Base-by-base conservation (phyloP, 208 protist species). In the Trypanosoma melophagium region DNA sequence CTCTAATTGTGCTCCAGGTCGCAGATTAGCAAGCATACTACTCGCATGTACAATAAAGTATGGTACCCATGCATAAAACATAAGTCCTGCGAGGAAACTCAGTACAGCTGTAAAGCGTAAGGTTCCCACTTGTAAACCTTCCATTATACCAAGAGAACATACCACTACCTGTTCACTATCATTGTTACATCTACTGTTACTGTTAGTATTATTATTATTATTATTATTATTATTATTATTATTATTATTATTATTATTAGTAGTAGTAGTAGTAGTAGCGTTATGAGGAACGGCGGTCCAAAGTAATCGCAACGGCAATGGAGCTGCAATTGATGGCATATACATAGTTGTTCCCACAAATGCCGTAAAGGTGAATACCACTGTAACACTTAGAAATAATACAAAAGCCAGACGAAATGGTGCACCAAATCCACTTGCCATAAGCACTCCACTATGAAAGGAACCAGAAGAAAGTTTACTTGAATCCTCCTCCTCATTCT, bases 1-100 rank as follows among this genome's bases (percentile, higher is more conserved):
- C 8, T 12, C 35, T n/a, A 21, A 21, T 24, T 60, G 55, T 53
- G 22, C 35, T 16, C 59, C 44, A 31, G 59, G 59, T 13, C 42
- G 59, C 0, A 63, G 38, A 50, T 63, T 50, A 12, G 56, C 54
- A 0, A 71, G n/a, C 55, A 56, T 55, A 21, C 55, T 64, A 28
- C 57, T 55, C 2, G 56, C 66, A 62, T 71, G 54, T 12, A 59
- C 56, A 31, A 71, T 40, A 50, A 71, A 71, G 25, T 59, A 71
- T 4, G 66, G 66, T 14, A 71, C 55, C 66, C 66, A 71, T 21
- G 66, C 66, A 44, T 59, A 56, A 9, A 60, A 64, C 5, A 71
- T 14, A 24, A 63, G 16, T 24, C 66, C 66, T 21, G 60, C 14
- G 24, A 57, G 21, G 31, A 71, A 56, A 17, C 22, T 64, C 16